Conservation (phyloP, 2,329 filamentous ascomycete genomes). For the Cryphonectria nitschkei region DNA sequence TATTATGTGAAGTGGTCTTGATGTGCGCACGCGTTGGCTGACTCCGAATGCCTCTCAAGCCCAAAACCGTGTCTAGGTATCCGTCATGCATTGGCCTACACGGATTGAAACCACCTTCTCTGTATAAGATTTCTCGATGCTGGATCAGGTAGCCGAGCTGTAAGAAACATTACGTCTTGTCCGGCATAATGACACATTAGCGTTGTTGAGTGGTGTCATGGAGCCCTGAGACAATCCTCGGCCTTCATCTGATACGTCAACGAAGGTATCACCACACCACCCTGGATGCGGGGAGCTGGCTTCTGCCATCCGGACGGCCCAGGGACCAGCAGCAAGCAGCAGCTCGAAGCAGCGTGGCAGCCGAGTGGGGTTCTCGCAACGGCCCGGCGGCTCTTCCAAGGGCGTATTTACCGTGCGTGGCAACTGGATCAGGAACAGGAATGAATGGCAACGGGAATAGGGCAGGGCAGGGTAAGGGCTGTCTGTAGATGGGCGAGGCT, state of each 20-base stretch:
- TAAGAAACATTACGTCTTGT: neutral
- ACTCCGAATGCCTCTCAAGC: neutral
- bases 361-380: conserved; percentile 12
- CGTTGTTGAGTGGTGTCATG: neutral
- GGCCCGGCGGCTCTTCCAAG: conserved; percentile 18
- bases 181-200: neutral
- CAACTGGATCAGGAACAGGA: neutral
- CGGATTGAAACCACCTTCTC: neutral
- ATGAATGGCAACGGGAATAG: neutral
- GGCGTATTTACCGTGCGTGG: neutral
- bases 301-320: neutral
- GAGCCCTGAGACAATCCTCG: neutral
- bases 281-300: neutral
- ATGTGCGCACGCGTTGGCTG: neutral
- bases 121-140: neutral
- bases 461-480: neutral
- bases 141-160: neutral
- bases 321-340: neutral
- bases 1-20: neutral
- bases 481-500: neutral
- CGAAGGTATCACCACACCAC: neutral
- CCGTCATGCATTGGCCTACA: neutral
- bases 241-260: neutral
- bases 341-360: neutral
- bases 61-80: neutral